Evolutionary conservation across 1,284 basidiomycete species (phyloP).

Genomic region (Mycosarcoma maydis): DNA sequence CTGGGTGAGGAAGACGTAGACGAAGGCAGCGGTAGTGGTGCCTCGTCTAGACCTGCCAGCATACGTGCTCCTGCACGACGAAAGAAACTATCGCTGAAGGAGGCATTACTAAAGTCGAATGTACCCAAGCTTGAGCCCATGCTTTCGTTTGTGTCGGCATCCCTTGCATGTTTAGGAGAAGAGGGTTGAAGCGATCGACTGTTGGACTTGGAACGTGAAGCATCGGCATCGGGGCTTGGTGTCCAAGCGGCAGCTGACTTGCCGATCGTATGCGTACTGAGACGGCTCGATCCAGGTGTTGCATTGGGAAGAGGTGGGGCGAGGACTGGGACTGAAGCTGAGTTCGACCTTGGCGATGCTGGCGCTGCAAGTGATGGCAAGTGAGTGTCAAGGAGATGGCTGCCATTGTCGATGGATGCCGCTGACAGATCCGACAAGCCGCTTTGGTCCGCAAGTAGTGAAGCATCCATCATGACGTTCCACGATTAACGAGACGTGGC

Average conservation of each 20-base stretch:
- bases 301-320: not conserved
- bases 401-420: conserved; percentile 14
- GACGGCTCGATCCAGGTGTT: conserved; percentile 11
- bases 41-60: conserved; percentile 48
- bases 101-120: conserved; percentile 50
- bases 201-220: conserved; percentile 15
- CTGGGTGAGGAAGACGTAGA: conserved; percentile 18
- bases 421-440: conserved; percentile 36
- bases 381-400: conserved; percentile 3
- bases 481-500: not conserved
- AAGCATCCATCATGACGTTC: conserved; percentile 12
- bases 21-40: not conserved
- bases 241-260: conserved; percentile 20
- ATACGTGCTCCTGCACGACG: conserved; percentile 53
- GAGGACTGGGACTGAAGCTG: not conserved
- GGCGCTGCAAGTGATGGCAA: not conserved
- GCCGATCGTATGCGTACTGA: not conserved
- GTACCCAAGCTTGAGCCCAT: conserved; percentile 34
- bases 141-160: conserved; percentile 23
- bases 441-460: conserved; percentile 27
- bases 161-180: not conserved
- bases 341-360: not conserved
- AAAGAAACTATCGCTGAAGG: conserved; percentile 60
- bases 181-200: not conserved
- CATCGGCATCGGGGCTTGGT: conserved; percentile 26